These are phyloP conservation scores for Trichosporon sp. DNA, from an alignment of 1,284 basidiomycete genomes.

Conservation along the genomic window DNA sequence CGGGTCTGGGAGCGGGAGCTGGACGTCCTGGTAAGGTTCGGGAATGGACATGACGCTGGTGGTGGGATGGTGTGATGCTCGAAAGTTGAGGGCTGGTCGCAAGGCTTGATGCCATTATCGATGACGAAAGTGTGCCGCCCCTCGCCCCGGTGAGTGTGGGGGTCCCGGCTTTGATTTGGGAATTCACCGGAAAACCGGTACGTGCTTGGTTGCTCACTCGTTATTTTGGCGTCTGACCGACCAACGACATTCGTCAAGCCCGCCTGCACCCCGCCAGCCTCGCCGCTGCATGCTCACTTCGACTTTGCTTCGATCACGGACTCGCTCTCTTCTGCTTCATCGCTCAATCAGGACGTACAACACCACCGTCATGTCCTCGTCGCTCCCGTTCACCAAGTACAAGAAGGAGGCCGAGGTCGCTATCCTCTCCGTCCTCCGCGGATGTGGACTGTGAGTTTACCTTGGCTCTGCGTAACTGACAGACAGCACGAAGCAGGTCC, in stretches of 20 bases:
- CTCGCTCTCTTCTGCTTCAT: conserved; percentile 21
- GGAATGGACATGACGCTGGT: conserved; percentile 37
- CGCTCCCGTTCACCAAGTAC: conserved; percentile 49
- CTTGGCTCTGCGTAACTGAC: background rate
- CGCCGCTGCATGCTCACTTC: background rate
- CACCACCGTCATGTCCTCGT: conserved; percentile 24
- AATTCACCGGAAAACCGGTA: conserved; percentile 9
- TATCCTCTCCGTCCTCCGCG: conserved; percentile 84
- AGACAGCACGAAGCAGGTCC: conserved; percentile 76
- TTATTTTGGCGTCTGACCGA: conserved; percentile 7
- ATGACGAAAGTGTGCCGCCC: conserved; percentile 22
- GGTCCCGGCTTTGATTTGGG: conserved; percentile 25
- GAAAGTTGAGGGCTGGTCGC: background rate
- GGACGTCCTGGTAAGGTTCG: conserved; percentile 31
- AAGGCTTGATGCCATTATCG: conserved; percentile 11
- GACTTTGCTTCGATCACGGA: background rate
- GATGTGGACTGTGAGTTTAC: conserved; percentile 60
- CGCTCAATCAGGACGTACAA: conserved; percentile 1
- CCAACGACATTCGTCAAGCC: conserved; percentile 13
- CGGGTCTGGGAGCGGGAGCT: conserved; percentile 48
- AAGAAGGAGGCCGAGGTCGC: conserved; percentile 64
- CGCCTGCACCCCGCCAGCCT: background rate
- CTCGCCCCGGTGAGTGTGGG: background rate
- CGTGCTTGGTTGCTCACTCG: background rate
- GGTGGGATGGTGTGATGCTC: conserved; percentile 6